Evolutionary conservation across 2,329 filamentous ascomycete species (phyloP).

Genomic region (Botrytis sinoallii): DNA sequence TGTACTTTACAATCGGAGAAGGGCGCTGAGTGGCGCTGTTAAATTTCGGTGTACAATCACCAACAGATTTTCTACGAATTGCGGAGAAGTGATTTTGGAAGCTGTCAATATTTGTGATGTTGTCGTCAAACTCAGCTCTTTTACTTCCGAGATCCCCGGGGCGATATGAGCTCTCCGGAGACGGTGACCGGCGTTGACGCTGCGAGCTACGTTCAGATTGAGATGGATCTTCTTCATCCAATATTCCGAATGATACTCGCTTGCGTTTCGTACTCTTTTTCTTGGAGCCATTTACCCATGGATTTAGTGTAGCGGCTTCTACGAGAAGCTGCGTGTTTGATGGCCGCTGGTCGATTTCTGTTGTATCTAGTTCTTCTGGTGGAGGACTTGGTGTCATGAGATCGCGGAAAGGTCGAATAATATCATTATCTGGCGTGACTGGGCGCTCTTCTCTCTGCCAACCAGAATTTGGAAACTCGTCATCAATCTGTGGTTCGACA

Average conservation of each 20-base stretch:
- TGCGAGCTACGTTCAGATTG: constrained; percentile 9
- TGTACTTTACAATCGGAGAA: constrained; percentile 22
- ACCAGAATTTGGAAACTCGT: constrained; percentile 1
- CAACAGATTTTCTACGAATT: not conserved
- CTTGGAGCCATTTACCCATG: constrained; percentile 30
- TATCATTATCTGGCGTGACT: constrained; percentile 19
- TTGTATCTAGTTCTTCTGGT: constrained; percentile 1
- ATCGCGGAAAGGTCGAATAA: constrained; percentile 28
- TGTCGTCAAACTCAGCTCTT: constrained; percentile 25
- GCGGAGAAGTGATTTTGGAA: constrained; percentile 28
- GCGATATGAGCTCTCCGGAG: constrained; percentile 21
- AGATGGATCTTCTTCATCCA: constrained; percentile 10
- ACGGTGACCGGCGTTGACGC: constrained; percentile 25
- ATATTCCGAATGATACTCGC: constrained; percentile 34
- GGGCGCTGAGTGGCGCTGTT: constrained; percentile 24
- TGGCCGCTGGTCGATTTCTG: not conserved
- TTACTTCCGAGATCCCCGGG: constrained; percentile 17
- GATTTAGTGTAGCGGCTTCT: constrained; percentile 31
- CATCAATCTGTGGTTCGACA: not conserved
- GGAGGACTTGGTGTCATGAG: constrained; percentile 27
- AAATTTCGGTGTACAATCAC: constrained; percentile 20
- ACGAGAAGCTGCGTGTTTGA: constrained; percentile 30
- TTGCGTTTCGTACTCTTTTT: constrained; percentile 27
- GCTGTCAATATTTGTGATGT: constrained; percentile 15
- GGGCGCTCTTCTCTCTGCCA: constrained; percentile 27